Base-by-base conservation (phyloP, 1,284 basidiomycete genomes). In the Neolentinus lepideus region DNA sequence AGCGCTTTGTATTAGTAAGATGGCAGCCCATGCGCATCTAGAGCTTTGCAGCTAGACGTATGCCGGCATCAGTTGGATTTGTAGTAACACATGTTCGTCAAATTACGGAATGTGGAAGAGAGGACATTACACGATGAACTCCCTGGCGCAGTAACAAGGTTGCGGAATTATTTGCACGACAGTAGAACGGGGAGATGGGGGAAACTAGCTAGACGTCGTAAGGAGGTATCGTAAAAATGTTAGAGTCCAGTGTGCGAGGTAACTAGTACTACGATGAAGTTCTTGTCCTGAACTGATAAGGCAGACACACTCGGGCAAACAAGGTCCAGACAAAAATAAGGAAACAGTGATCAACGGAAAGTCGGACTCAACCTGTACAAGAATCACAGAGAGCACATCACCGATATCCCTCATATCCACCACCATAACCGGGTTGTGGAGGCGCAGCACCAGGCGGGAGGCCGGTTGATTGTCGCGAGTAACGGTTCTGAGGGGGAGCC, bases 361-460 rank as follows among this genome's bases (percentile, higher is more conserved):
- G 38, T 4, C 8, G 19, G n/a, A 43, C 6, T 43, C 6, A 43
- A n/a, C 19, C 16, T 43, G 38, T 43, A 4, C 38, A 43, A 43
- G 19, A 43, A 4, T 16, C 3, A 43, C 4, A 16, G 6, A 43
- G 16, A 16, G 16, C 38, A 8, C 19, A 21, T 50, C 9, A 50
- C 22, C 47, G 47, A 26, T 51, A 55, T 12, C 6, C 10, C 4
- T 50, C 47, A 50, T 63, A 64, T 31, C 66, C 70, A 54, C 64
- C 63, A 25, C 70, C 66, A 56, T 67, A 66, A 51, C 67, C 19
- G 54, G 73, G 63, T 55, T 81, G 79, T 21, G 87, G 88, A 27
- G 85, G 72, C 22, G 88, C 88, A 21, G 88, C 88, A 54, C 88
- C 89, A 9, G 88, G 87, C 3, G 88, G 88, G 14, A 90, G 72